phyloP scores from a whole-genome alignment of 305 asterid genomes.

The Galium porrigens region DNA sequence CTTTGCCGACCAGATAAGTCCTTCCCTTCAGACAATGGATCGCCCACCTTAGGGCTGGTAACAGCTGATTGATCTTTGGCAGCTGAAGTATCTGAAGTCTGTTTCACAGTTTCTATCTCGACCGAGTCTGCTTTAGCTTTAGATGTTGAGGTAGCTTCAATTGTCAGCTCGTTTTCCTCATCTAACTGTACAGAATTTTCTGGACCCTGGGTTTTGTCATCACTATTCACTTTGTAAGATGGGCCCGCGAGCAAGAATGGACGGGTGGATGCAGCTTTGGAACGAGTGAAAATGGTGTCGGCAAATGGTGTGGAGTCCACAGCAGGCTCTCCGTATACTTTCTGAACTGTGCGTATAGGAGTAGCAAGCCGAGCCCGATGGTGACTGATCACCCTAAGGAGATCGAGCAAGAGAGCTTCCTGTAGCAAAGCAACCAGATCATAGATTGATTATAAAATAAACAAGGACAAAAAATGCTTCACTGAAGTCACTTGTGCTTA shows the following conservation, averaged over 20 bases:
- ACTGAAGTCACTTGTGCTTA: background rate
- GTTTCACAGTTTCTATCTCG: slow-evolving; percentile 16
- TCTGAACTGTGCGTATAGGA: slow-evolving; percentile 26
- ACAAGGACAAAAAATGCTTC: background rate
- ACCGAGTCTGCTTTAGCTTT: slow-evolving; percentile 10
- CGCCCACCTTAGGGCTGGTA: slow-evolving; percentile 5
- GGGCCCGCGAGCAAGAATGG: slow-evolving; percentile 21
- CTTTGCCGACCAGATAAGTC: slow-evolving; percentile 9
- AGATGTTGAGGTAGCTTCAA: slow-evolving; percentile 10
- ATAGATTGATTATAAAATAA: background rate
- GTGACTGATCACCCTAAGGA: slow-evolving; percentile 27
- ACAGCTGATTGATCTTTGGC: slow-evolving; percentile 12
- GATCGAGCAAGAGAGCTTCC: slow-evolving; percentile 26
- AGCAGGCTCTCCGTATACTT: slow-evolving; percentile 18
- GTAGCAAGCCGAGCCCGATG: slow-evolving; percentile 30
- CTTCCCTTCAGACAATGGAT: background rate
- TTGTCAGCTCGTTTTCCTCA: slow-evolving; percentile 19
- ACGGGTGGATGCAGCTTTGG: slow-evolving; percentile 15
- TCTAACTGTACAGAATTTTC: slow-evolving; percentile 17
- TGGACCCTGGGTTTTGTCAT: slow-evolving; percentile 16
- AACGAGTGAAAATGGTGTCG: slow-evolving; percentile 17
- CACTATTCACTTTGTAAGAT: slow-evolving; percentile 17
- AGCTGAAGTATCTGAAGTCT: slow-evolving; percentile 11
- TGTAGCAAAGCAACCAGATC: slow-evolving; percentile 6
- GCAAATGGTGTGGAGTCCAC: slow-evolving; percentile 18